Evolutionary conservation across 2,329 filamentous ascomycete genomes (phyloP).

Genomic region (Aspergillus hiratsukae): DNA sequence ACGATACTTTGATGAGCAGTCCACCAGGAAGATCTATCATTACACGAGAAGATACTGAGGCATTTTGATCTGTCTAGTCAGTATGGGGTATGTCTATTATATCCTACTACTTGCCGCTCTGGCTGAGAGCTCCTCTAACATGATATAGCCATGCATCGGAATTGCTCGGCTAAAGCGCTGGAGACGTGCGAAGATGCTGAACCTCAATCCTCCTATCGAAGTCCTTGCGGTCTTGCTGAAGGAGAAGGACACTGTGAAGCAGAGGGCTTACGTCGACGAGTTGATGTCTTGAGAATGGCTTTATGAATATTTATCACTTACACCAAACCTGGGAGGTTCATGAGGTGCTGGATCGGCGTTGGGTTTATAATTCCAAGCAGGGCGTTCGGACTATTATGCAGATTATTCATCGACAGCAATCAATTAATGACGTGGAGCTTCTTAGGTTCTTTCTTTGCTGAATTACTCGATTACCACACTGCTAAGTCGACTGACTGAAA

Average conservation of each 20-base stretch:
- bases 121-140: constrained; percentile 5
- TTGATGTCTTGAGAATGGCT: constrained; percentile 26
- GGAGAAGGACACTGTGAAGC: constrained; percentile 44
- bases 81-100: constrained; percentile 70
- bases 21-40: constrained; percentile 68
- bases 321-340: background rate
- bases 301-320: background rate
- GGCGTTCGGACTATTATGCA: background rate
- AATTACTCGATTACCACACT: background rate
- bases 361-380: background rate
- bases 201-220: constrained; percentile 82
- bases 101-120: background rate
- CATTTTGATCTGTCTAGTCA: constrained; percentile 91
- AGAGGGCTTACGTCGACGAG: constrained; percentile 62
- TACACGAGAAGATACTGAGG: constrained; percentile 79
- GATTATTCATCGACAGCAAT: background rate
- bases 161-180: constrained; percentile 77
- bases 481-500: background rate
- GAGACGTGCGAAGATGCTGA: constrained; percentile 77
- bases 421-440: background rate
- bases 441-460: no score
- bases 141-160: constrained; percentile 74
- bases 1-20: constrained; percentile 40
- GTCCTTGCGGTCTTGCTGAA: constrained; percentile 79
- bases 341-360: constrained; percentile 7